Base-by-base conservation (phyloP, 441 rosid species). In the Sinapis alba region DNA sequence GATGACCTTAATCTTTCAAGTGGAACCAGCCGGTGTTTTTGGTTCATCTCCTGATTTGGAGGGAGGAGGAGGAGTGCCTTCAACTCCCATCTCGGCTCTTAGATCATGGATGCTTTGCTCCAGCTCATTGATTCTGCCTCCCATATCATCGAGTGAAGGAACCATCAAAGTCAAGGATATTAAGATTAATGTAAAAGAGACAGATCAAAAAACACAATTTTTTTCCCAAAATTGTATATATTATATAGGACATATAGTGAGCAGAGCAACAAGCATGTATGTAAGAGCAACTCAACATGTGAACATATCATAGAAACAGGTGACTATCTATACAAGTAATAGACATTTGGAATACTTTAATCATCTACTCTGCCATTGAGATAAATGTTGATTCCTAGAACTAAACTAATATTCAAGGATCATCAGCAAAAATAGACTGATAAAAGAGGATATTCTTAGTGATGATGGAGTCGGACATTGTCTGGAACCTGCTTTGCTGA, bases 81-180 rank as follows among this genome's bases (percentile, higher is more conserved):
- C 89, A 61, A 78, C 74, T 47, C 87, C 84, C 85, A 84, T 82
- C 83, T 88, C 92, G 0, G 85, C 74, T 81, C 79, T 79, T 78
- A 88, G 87, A 60, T 84, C 89, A 18, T 81, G 84, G 77, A 88
- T 82, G 84, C 87, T 88, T 67, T 85, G 88, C 79, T 88, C 89
- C 62, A 86, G 83, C 74, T 88, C 88, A 71, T 84, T 86, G 51
- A 86, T 86, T 79, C 86, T 83, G 65, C 58, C 71, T 65, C 88
- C 88, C 90, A 88, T 88, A 54, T 88, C 93, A 83, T 86, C 93
- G 54, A 85, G 93, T 86, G 83, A 65, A 60, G 24, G 79, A 82
- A 45, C 47, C 47, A 45, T 71, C 27, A 57, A 23, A 53, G 85
- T 88, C 84, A 85, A 86, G 84, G 89, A 80, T 36, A 36, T 10